Base-by-base conservation (phyloP, 2,329 filamentous ascomycete species). In the Aspergillus sergii region DNA sequence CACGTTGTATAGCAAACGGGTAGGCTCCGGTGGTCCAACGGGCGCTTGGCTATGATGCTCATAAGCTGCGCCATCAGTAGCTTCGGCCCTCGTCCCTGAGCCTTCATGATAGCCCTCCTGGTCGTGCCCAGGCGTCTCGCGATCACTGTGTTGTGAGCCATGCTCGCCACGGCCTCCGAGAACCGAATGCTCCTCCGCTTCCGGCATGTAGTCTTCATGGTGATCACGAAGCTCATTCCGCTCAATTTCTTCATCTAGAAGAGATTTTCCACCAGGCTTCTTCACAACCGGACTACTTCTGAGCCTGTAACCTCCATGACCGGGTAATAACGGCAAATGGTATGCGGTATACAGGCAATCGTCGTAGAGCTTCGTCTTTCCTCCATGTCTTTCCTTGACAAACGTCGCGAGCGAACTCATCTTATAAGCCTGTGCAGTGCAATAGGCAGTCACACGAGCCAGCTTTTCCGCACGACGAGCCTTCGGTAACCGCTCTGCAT, bases 291-390 rank as follows among this genome's bases (percentile, higher is more conserved):
- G 95, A 73, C 94, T 93, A 75, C 94, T 97, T 71, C 92, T 88
- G 30, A 99, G 84, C 30, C 95, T 85, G 77, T 94, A 97, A 1
- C 95, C 94, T 56, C 96, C 93, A 54, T 84, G 88, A 1, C 94
- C 95, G 2, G 92, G 91, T 59, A 98, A 83, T 19, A 99, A 81
- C 6, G 95, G 95, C 34, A 97, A 82, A 75, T 97, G 94, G 77
- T 99, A 99, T 55, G 97, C 94, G 30, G 90, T 92, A 75, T 99
- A 99, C 28, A 99, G 83, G 74, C 95, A 99, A 78, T 99, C 95
- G 77, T 99, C 95, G 79, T 99, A 99, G 6, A 98, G 84, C 79
- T 99, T 99, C 16, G 94, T 96, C 79, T 93, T 91, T 1, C 94
- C 94, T 36, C 91, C 89, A 79, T 99, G 95, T 72, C 90, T 90